phyloP scores from a whole-genome alignment of 2,329 filamentous ascomycete genomes.

The Verticillium alfalfae region DNA sequence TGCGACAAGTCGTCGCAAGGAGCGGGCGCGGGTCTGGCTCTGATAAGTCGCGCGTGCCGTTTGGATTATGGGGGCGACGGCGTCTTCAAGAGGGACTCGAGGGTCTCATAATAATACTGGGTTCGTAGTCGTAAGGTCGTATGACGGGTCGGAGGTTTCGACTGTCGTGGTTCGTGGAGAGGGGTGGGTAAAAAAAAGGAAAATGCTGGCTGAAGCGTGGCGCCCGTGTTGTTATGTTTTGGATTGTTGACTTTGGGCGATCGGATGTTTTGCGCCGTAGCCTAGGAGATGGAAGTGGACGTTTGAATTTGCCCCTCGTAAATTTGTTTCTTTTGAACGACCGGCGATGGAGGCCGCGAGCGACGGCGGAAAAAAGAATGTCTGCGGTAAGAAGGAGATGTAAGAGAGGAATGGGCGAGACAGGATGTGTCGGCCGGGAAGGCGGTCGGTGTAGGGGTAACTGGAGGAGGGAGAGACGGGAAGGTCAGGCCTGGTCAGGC shows the following conservation, averaged over 20 bases:
- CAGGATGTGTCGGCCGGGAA: constrained; percentile 6
- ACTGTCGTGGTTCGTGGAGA: neutral
- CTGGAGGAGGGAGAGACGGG: constrained; percentile 5
- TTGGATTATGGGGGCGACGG: neutral
- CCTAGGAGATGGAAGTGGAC: neutral
- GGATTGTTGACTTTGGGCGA: neutral
- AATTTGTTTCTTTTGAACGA: neutral
- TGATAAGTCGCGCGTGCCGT: neutral
- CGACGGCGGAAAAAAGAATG: constrained; percentile 10
- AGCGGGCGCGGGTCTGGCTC: neutral
- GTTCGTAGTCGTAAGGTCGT: neutral
- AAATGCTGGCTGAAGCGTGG: neutral
- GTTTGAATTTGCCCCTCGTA: no score
- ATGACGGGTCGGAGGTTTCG: neutral
- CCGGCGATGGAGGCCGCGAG: neutral
- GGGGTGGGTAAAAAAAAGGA: neutral
- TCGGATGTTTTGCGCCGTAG: neutral
- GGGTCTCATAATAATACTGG: neutral
- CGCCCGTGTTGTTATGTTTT: neutral
- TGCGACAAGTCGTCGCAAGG: neutral
- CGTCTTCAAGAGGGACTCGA: neutral
- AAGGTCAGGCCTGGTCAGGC: neutral
- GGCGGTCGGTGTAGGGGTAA: constrained; percentile 13
- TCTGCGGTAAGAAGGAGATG: constrained; percentile 9
- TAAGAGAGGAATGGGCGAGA: constrained; percentile 7